Evolutionary conservation across 352 stramenopile genomes (phyloP).

Genomic region (Pythium periplocum): DNA sequence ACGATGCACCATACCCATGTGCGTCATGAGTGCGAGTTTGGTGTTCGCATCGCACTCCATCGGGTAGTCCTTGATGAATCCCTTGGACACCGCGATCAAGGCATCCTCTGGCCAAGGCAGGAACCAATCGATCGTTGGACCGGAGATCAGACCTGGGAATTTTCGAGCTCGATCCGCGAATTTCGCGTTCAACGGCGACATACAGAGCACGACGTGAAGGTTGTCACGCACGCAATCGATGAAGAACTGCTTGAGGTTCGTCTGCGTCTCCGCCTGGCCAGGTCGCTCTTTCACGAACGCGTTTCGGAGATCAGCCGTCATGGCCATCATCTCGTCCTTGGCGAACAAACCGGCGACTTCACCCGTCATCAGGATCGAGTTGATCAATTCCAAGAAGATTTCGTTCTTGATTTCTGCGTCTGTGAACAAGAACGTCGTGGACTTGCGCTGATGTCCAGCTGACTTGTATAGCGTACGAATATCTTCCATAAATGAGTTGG

Average conservation of each 20-base stretch:
- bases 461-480: conserved; percentile 96
- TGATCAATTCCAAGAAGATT: conserved; percentile 98
- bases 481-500: conserved; percentile 97
- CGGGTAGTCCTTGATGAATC: conserved; percentile 95
- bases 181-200: conserved; percentile 98
- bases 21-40: conserved; percentile 90
- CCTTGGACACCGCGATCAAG: conserved; percentile 94
- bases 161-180: conserved; percentile 96
- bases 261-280: conserved; percentile 92
- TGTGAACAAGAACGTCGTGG: conserved; percentile 98
- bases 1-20: conserved; percentile 98
- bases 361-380: conserved; percentile 97
- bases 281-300: conserved; percentile 94
- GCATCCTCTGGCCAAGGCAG: conserved; percentile 98
- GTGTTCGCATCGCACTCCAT: conserved; percentile 91
- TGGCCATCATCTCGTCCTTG: conserved; percentile 99
- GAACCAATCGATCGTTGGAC: conserved; percentile 99
- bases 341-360: conserved; percentile 97
- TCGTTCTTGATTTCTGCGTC: conserved; percentile 99
- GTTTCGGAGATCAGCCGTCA: conserved; percentile 95
- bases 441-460: conserved; percentile 94
- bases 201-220: conserved; percentile 98
- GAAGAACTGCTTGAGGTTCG: conserved; percentile 98
- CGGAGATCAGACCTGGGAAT: conserved; percentile 96
- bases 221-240: conserved; percentile 98